Conservation (phyloP, 106 monocot genomes). For the Phalaenopsis aphrodite region DNA sequence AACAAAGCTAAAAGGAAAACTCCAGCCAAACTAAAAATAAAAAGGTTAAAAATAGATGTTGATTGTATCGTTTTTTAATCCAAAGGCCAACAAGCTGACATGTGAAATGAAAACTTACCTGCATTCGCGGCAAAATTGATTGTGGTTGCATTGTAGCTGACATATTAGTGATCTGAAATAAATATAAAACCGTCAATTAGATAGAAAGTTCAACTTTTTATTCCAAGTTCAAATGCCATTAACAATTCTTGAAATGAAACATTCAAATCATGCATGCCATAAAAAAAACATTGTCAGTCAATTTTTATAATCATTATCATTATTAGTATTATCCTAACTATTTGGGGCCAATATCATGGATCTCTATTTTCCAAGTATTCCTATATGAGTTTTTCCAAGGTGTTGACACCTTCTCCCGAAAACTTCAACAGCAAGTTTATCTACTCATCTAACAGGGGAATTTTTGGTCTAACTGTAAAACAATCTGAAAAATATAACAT, state of each 20-base stretch:
- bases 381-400: no score
- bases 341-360: no score
- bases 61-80: background rate
- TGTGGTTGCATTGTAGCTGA: slow-evolving; percentile 68
- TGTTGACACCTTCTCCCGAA: no score
- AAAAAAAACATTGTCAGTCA: background rate
- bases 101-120: slow-evolving; percentile 33
- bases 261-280: background rate
- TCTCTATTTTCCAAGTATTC: no score
- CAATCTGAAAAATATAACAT: background rate
- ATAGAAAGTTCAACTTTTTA: background rate
- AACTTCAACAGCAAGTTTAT: no score
- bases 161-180: slow-evolving; percentile 74
- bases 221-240: background rate
- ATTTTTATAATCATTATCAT: background rate
- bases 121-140: slow-evolving; percentile 60
- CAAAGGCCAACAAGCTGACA: background rate
- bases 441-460: no score
- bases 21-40: background rate
- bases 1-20: background rate
- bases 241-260: background rate
- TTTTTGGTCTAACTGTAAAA: background rate
- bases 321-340: no score
- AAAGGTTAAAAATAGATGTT: background rate
- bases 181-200: background rate